Base-by-base conservation (phyloP, 129 eudicot genomes). In the Arctium lappa region DNA sequence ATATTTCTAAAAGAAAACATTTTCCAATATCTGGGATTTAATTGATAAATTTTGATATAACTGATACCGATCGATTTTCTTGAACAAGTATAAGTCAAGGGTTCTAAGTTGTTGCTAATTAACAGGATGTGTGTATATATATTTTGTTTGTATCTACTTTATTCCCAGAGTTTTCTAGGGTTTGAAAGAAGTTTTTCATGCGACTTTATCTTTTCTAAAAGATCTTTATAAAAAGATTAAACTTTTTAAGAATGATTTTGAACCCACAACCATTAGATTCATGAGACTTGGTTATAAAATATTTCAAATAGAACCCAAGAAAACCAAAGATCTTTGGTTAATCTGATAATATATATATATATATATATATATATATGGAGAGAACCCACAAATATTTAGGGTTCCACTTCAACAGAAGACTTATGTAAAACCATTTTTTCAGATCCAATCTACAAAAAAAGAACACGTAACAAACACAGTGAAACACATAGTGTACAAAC, bases 401-500 rank as follows among this genome's bases (percentile, higher is more conserved):
- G 68, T 60, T 60, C 29, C 5, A n/a, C 68, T 60, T 60, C 29
- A n/a, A n/a, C 68, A 60, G 2, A 16, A 60, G 29, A 60, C 66
- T 56, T 56, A 16, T 22, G 27, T 7, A 60, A 60, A 60, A 16
- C 30, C 77, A 73, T 40, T 18, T 7, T 22, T 73, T 38, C 77
- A 38, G 77, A 73, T 73, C 62, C 27, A 73, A 73, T 40, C 62
- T 73, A 39, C 36, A 73, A 29, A 1, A 33, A 18, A 72, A 13
- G 42, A 5, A 8, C n/a, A 48, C 15, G 70, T 18, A 39, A 66
- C 2, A 31, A 33, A 71, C 10, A 80, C 22, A 31, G 10, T 9
- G 31, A 56, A 7, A 40, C 22, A 44, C 27, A 22, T 6, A 39
- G 72, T 71, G 38, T 7, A 12, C 56, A 30, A 73, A 94, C 98